These are phyloP conservation scores for Malus sieversii DNA, from an alignment of 306 rosid species.

Conservation along the genomic window DNA sequence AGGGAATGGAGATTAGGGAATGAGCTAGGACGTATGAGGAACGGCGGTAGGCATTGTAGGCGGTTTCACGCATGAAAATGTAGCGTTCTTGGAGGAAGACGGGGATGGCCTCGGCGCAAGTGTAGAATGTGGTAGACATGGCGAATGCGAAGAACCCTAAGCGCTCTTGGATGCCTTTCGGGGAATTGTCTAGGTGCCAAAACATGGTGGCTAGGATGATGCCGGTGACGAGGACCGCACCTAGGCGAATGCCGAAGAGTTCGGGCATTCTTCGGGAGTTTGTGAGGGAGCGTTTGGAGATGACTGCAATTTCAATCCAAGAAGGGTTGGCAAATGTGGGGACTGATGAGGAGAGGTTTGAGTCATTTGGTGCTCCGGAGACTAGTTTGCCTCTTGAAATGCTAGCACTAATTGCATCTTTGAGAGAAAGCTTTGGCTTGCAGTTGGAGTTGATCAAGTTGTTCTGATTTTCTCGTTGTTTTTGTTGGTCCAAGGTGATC, in stretches of 20 bases:
- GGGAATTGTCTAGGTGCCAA: constrained; percentile 58
- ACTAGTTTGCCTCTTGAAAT: constrained; percentile 70
- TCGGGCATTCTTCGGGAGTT: constrained; percentile 81
- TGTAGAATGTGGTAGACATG: constrained; percentile 88
- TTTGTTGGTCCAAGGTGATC: not conserved
- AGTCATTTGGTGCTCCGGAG: constrained; percentile 52
- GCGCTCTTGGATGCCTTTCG: constrained; percentile 66
- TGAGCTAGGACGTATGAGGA: constrained; percentile 80
- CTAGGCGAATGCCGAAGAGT: constrained; percentile 65
- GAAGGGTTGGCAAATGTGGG: constrained; percentile 66
- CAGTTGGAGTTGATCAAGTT: not conserved
- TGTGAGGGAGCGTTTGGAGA: constrained; percentile 50
- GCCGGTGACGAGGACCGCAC: constrained; percentile 73
- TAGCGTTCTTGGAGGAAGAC: constrained; percentile 86
- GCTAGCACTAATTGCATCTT: constrained; percentile 73
- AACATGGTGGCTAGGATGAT: constrained; percentile 69
- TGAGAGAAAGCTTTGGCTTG: constrained; percentile 31
- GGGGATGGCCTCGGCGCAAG: constrained; percentile 87
- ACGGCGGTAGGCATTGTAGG: constrained; percentile 85
- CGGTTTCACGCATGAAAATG: constrained; percentile 97
- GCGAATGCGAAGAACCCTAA: constrained; percentile 89
- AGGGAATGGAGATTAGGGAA: constrained; percentile 57
- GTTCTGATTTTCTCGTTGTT: not conserved
- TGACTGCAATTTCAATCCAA: constrained; percentile 66
- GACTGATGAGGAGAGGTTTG: constrained; percentile 32